Evolutionary conservation across 805 yeast species (phyloP), one percentile per base, ranked within the genome.

Genomic region (Blastobotrys americana): DNA sequence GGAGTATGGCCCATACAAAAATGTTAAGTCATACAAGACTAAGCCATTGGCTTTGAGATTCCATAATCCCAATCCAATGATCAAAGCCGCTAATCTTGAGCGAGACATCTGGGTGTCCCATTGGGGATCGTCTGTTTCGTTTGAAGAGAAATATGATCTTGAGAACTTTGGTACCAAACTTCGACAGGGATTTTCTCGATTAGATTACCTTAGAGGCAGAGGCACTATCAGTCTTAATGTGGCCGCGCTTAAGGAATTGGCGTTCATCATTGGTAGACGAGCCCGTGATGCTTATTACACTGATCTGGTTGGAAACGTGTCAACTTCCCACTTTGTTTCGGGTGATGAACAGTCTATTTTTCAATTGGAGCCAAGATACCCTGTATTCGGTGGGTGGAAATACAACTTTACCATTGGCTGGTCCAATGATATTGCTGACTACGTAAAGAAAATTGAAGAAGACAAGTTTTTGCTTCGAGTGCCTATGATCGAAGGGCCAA

Each of bases 371-470:
- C 97, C 97, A 45, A 76, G 98, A 63, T 93, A 71, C 70, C 98
- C 98, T n/a, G 62, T 93, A 4, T 84, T 86, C 65, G 98, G 98
- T 40, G 94, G 89, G 36, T 93, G 98, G 98, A 74, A 80, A 57
- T 90, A 87, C 66, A 87, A 90, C 66, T 93, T 86, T 71, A 93
- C 97, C 18, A 65, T 90, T 54, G 97, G 97, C n/a, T 93, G 96
- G 96, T 77, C 81, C 41, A 75, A 78, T 51, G 67, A 71, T 17
- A 65, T 89, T 35, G 57, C 67, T 13, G 66, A 76, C 37, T 80
- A 73, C 53, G 69, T 84, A 42, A 78, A 66, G 54, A 56, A 61
- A 34, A 54, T 70, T 15, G 67, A 68, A 8, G 66, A 65, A 15
- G 79, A 76, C 47, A 63, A 69, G 10, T 85, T 77, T 59, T 59